Conservation (phyloP, 768 basidiomycete genomes). For the Lepiota venenata region DNA sequence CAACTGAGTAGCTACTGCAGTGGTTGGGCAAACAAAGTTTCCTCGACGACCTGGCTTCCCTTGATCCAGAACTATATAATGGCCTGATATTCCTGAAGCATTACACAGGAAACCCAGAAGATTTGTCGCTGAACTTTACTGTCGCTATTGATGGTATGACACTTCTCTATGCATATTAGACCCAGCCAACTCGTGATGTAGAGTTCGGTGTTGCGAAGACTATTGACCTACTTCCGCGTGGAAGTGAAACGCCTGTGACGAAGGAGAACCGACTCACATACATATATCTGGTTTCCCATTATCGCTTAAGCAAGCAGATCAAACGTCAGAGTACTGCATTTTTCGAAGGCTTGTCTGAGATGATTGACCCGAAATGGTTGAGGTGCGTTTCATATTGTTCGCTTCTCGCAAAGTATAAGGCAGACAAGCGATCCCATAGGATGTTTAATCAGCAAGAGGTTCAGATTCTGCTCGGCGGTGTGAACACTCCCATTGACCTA, state of each 20-base stretch:
- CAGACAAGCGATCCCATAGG: slow-evolving; percentile 29
- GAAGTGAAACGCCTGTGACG: slow-evolving; percentile 81
- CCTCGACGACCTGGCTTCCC: slow-evolving; percentile 87
- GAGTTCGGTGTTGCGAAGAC: slow-evolving; percentile 81
- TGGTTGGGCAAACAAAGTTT: slow-evolving; percentile 93
- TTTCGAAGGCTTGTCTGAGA: slow-evolving; percentile 89
- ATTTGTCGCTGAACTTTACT: slow-evolving; percentile 87
- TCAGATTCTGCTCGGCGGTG: slow-evolving; percentile 87
- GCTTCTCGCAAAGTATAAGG: neutral
- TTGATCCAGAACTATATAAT: slow-evolving; percentile 90
- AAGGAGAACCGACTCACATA: slow-evolving; percentile 87
- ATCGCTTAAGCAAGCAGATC: slow-evolving; percentile 87
- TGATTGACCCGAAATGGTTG: slow-evolving; percentile 91
- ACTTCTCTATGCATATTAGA: slow-evolving; percentile 30
- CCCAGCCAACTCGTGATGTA: slow-evolving; percentile 20
- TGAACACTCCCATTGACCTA: slow-evolving; percentile 80
- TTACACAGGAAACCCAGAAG: slow-evolving; percentile 82
- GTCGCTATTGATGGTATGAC: slow-evolving; percentile 77
- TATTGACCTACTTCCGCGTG: slow-evolving; percentile 72
- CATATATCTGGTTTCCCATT: slow-evolving; percentile 87
- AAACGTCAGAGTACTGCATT: slow-evolving; percentile 79
- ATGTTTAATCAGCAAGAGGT: slow-evolving; percentile 99
- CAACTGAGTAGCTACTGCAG: slow-evolving; percentile 71
- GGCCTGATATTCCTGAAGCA: slow-evolving; percentile 93
- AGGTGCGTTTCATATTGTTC: slow-evolving; percentile 35